Evolutionary conservation across 768 basidiomycete genomes (phyloP), one percentile per base, ranked within the genome.

Genomic region (Tephrocybe sp.): DNA sequence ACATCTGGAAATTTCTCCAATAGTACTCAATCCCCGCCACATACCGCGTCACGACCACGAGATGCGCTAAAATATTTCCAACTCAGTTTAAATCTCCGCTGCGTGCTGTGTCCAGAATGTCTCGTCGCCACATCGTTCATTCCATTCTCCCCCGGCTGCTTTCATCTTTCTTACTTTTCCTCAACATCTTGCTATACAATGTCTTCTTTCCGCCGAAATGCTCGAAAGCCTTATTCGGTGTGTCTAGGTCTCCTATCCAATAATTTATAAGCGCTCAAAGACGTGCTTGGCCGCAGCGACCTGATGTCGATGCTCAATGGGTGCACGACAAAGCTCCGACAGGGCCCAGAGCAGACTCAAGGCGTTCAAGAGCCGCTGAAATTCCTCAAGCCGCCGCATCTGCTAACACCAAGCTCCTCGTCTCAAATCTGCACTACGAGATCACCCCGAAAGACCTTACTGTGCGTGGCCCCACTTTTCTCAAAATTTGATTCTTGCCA

Each of bases 351-450:
- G 43, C 58, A 20, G 49, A 53, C 60, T 51, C 59, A 58, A 49
- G 59, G 47, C 62, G 55, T 59, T 58, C 59, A 45, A 67, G 64
- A 59, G 56, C 57, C 33, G 51, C 53, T 17, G 51, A 60, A 16
- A 56, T 64, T 16, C 50, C 59, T 3, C 64, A 73, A 20, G 60
- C 70, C 12, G 61, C 71, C 3, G 77, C 74, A 56, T 69, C 79
- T 22, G 45, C 60, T 55, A 71, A 70, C 56, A 68, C 47, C 48
- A 83, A 83, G 64, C 80, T 95, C 57, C 66, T 89, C 55, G 87
- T 96, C 58, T 83, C 89, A 61, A 92, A 92, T 66, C 62, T 97
- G 57, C 94, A 97, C 72, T 97, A 96, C 59, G 93, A 96, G 61
- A 82, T 97, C 38, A 89, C 86, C 49, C 81, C 88, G 62, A 86